Evolutionary conservation across 2,329 filamentous ascomycete genomes (phyloP), one percentile per base, ranked within the genome.

Genomic region (Lachnellula willkommii): DNA sequence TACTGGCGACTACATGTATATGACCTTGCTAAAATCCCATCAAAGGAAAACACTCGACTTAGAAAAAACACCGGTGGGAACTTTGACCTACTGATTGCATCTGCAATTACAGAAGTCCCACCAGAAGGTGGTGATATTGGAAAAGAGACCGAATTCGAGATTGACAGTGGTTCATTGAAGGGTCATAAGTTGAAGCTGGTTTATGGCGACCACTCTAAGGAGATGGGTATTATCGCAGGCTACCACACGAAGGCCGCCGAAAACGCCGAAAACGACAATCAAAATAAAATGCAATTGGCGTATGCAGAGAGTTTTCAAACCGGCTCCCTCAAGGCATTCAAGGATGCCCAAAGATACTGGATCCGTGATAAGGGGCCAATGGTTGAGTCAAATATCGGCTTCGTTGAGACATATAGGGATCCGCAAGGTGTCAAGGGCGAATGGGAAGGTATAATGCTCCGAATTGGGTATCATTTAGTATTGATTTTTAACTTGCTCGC

Each of bases 381-480:
- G 73, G 83, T 95, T 36, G 89, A 94, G 72, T 86, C 81, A 46
- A 90, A 93, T 37, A 57, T 93, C 63, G 89, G 89, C 1, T 94
- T 94, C 68, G 87, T 94, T 51, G 89, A 94, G 74, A 91, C 89
- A 0, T 94, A 94, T 70, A 79, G 89, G 64, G 90, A 95, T 67
- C 90, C 90, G 32, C 85, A 88, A 57, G 89, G 90, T 57, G 82
- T 91, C 35, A 80, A 89, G 60, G 89, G 87, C 58, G 90, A 94
- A 70, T 95, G 88, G 85, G 89, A 94, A 72, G 89, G 89, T 66
- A 59, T 32, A 32, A 11, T 32, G 28, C 4, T 12, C 28, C 9
- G 28, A 4, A 12, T 32, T 32, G 28, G 9, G 28, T 32, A 11
- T 32, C 9, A 12, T 11, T 32, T 11, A 32, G 28, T 32, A 35